Base-by-base conservation (phyloP, 345 rosid genomes). In the Salix exigua region DNA sequence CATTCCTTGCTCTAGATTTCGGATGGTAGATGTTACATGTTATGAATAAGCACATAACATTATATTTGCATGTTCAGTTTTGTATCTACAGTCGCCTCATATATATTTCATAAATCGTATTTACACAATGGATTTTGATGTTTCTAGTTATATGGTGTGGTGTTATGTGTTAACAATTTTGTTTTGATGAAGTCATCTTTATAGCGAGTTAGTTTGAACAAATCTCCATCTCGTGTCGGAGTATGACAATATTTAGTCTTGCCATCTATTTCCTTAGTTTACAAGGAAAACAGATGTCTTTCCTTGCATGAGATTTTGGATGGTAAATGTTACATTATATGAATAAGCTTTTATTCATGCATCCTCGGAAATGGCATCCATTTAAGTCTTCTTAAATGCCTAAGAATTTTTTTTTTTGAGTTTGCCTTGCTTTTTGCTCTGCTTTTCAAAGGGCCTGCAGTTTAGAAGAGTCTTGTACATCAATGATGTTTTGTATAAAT, bases 141-240 rank as follows among this genome's bases (percentile, higher is more conserved):
- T 55, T 55, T 55, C 14, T 55, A n/a, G 12, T 9, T 9, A 8
- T n/a, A 55, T 55, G 23, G 62, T 55, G 1, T 55, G 3, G 28
- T 8, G 10, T n/a, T n/a, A n/a, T 21, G 14, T 55, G 12, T 7
- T n/a, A 9, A n/a, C 7, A 18, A 2, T 21, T 68, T 42, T 44
- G 9, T 17, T 21, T 28, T 30, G 53, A 33, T 33, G 14, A 71
- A 44, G 85, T 79, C 85, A 82, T 88, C 83, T 81, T 82, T 84
- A 81, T 85, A 79, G 80, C 79, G 68, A 71, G 82, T 78, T 79
- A 82, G 82, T 23, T 6, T 40, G 44, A 2, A 12, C 25, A 2
- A 50, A 28, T 82, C 42, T n/a, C 28, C 28, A 55, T n/a, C 62
- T 55, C 1, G 28, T 55, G 62, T 55, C 62, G 1, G 62, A 23